Conservation (phyloP, 2,329 filamentous ascomycete genomes). For the Magnaporthiopsis incrustans region DNA sequence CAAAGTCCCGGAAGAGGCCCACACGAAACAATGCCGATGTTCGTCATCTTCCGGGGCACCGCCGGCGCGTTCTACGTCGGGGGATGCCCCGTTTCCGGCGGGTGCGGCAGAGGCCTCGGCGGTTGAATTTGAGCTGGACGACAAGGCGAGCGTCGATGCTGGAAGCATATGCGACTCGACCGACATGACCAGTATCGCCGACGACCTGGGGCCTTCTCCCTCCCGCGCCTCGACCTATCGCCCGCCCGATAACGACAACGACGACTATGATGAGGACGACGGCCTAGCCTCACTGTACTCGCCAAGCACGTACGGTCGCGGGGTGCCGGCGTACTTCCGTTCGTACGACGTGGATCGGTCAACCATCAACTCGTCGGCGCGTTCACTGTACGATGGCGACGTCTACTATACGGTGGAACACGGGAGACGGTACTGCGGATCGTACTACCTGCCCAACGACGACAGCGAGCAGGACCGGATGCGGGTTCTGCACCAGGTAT, state of each 20-base stretch:
- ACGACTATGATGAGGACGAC: conserved; percentile 10
- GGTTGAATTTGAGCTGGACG: not conserved
- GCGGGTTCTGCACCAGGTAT: conserved; percentile 25
- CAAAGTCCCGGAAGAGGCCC: too few relatives aligned
- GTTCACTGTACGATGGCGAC: conserved; percentile 24
- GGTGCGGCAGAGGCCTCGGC: too few relatives aligned
- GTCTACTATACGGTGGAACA: conserved; percentile 46
- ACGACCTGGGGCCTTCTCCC: conserved; percentile 10
- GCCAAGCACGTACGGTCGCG: conserved; percentile 24
- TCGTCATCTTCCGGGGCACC: too few relatives aligned
- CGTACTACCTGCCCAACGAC: conserved; percentile 54
- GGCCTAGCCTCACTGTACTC: conserved; percentile 31
- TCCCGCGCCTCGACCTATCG: too few relatives aligned
- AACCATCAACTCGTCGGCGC: conserved; percentile 22
- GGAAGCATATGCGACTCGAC: conserved; percentile 24
- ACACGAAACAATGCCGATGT: too few relatives aligned
- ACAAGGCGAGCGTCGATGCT: not conserved
- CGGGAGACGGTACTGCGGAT: conserved; percentile 50
- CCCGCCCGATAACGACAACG: not conserved
- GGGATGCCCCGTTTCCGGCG: too few relatives aligned
- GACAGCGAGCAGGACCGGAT: conserved; percentile 39
- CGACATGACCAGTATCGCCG: conserved; percentile 29
- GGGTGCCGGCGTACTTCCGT: too few relatives aligned
- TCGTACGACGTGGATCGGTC: too few relatives aligned
- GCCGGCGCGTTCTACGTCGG: too few relatives aligned